phyloP scores from a whole-genome alignment of 768 basidiomycete genomes.

The Holtermannia corniformis region DNA sequence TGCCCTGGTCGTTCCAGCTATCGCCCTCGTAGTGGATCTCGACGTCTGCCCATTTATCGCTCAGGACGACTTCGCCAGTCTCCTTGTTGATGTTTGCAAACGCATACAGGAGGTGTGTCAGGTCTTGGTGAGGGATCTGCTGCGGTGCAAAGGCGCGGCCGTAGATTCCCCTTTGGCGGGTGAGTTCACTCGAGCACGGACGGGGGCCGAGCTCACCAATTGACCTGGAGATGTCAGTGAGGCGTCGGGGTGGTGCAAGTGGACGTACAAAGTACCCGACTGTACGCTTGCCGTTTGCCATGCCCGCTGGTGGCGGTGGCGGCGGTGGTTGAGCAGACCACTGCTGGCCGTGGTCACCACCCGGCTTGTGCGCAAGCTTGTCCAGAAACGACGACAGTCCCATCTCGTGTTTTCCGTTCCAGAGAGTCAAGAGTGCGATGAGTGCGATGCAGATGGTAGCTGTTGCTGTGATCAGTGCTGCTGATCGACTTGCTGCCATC shows the following conservation, averaged over 20 bases:
- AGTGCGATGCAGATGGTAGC: too few relatives aligned
- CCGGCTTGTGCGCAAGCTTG: too few relatives aligned
- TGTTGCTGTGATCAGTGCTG: too few relatives aligned
- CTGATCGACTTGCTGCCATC: too few relatives aligned
- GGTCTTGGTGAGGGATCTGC: constrained; percentile 66
- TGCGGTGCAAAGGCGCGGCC: constrained; percentile 84
- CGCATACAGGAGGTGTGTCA: constrained; percentile 88
- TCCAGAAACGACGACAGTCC: too few relatives aligned
- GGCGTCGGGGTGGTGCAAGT: not conserved
- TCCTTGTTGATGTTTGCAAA: constrained; percentile 82
- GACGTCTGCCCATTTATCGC: constrained; percentile 89
- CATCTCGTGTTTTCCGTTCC: too few relatives aligned
- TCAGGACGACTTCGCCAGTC: constrained; percentile 75
- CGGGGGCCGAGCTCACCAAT: constrained; percentile 15
- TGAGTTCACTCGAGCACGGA: not conserved
- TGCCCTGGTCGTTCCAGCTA: constrained; percentile 84
- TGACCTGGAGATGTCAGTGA: constrained; percentile 19
- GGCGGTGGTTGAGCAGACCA: too few relatives aligned
- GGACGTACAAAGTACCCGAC: constrained; percentile 29
- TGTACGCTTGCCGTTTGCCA: constrained; percentile 5
- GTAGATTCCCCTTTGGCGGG: constrained; percentile 67
- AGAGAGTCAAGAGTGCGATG: too few relatives aligned
- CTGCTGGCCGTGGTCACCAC: too few relatives aligned
- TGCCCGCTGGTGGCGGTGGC: not conserved
- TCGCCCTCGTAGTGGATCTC: constrained; percentile 91